A percentile compares a stretch with the other conserved stretches of the same genome.
Conservation (phyloP, 2,329 filamentous ascomycete genomes). For the Cladosporium cucumerinum region DNA sequence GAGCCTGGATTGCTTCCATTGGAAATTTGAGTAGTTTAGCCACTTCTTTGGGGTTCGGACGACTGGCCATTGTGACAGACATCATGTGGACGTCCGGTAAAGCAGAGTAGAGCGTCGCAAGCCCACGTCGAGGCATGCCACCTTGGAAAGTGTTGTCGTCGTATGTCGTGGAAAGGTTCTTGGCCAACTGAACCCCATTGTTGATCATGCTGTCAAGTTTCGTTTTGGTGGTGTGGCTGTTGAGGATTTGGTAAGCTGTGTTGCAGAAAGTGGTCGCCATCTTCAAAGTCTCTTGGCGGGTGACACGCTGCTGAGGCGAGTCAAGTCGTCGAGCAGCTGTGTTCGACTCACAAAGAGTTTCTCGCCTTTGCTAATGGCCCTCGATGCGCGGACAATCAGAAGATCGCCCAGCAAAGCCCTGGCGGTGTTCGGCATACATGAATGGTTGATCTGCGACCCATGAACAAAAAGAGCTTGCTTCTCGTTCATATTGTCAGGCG, state of each 20-base stretch:
- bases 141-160: background rate
- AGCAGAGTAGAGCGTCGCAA: background rate
- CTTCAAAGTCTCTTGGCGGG: background rate
- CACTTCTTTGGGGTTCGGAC: background rate
- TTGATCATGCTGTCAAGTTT: background rate
- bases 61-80: background rate
- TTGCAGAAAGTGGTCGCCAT: background rate
- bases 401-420: conserved; percentile 56
- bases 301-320: background rate
- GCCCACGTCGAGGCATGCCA: background rate
- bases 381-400: conserved; percentile 48
- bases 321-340: conserved; percentile 17
- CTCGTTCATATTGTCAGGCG: conserved; percentile 7
- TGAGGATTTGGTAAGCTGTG: background rate
- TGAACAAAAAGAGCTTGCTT: conserved; percentile 46
- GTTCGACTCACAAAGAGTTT: conserved; percentile 40
- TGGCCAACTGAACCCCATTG: background rate
- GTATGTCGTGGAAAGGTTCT: background rate
- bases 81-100: background rate
- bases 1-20: background rate
- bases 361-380: conserved; percentile 42
- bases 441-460: conserved; percentile 54
- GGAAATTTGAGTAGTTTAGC: background rate
- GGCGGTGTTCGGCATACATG: conserved; percentile 47
- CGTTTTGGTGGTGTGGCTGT: background rate